Evolutionary conservation across 2,329 filamentous ascomycete genomes (phyloP), one percentile per base, ranked within the genome.

Genomic region (Moelleriella libera): DNA sequence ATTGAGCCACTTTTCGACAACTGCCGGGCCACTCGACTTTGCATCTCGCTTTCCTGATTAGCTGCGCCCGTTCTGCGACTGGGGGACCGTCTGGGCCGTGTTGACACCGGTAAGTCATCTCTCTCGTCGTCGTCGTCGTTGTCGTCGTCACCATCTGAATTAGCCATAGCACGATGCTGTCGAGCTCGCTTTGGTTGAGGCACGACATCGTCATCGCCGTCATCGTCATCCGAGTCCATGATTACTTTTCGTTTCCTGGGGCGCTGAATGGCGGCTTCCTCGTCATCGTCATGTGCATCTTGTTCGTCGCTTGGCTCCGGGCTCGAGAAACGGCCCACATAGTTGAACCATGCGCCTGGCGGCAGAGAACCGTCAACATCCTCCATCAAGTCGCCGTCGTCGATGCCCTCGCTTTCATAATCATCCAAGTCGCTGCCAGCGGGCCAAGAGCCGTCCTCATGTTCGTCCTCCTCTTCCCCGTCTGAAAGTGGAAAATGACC

Each of bases 351-450:
- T 21, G 21, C 21, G 34, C 12, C 8, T 37, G 34, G 40, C n/a
- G 14, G 10, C 11, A 7, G n/a, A 41, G 40, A 41, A 11, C 11
- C 11, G 34, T 43, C n/a, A 12, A 52, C 49, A 11, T 54, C 48
- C 10, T 59, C 59, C 3, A 48, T 52, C 11, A 53, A 51, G 1
- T 55, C 50, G 1, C 51, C 55, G 44, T 68, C 64, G 39, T 68
- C 64, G 6, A 68, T 67, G 0, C 63, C 63, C 0, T 66, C 64
- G 42, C 64, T 65, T 40, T 68, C 66, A 12, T 68, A 68, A 43
- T 62, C 57, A 31, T 65, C 54, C 2, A 52, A 43, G 14, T 56
- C 53, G 1, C 47, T 41, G 0, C 34, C 48, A 14, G 46, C 21
- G 21, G 21, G 21, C 21, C 21, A 44, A 30, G 47, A 40, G 3